These are phyloP conservation scores for Gossypium mustelinum DNA, from an alignment of 345 rosid genomes.

Conservation along the genomic window DNA sequence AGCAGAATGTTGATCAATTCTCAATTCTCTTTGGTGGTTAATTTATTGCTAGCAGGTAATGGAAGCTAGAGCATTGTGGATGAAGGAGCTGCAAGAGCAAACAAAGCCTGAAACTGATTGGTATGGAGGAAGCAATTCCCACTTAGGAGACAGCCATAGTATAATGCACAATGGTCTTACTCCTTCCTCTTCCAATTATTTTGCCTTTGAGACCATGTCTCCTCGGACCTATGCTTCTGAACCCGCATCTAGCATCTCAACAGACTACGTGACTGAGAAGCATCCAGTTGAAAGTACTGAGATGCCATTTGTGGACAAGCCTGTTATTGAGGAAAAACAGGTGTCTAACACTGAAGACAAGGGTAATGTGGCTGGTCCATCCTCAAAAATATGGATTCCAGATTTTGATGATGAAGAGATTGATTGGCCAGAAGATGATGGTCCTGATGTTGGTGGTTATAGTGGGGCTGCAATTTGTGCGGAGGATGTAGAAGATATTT, in stretches of 20 bases:
- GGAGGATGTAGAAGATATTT: slow-evolving; percentile 73
- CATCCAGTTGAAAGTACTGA: slow-evolving; percentile 51
- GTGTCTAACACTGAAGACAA: slow-evolving; percentile 30
- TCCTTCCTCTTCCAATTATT: slow-evolving; percentile 26
- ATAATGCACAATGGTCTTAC: slow-evolving; percentile 26
- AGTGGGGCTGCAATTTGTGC: slow-evolving; percentile 27
- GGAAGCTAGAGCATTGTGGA: slow-evolving; percentile 77
- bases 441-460: slow-evolving; percentile 41
- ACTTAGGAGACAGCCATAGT: slow-evolving; percentile 16
- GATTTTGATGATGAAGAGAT: slow-evolving; percentile 57
- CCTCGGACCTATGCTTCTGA: slow-evolving; percentile 31
- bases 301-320: slow-evolving; percentile 51
- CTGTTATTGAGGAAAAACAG: slow-evolving; percentile 57
- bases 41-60: slow-evolving; percentile 45
- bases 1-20: slow-evolving; percentile 6
- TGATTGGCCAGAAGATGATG: slow-evolving; percentile 82
- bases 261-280: slow-evolving; percentile 57
- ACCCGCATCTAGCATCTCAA: slow-evolving; percentile 29
- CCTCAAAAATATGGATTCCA: slow-evolving; percentile 40
- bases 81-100: slow-evolving; percentile 68
- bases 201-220: slow-evolving; percentile 24
- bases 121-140: slow-evolving; percentile 40
- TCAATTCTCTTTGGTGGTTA: neutral
- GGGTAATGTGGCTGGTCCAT: slow-evolving; percentile 25
- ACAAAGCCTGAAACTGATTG: slow-evolving; percentile 39